Evolutionary conservation across 108 stramenopile genomes (phyloP).

Genomic region (Seminavis robusta): DNA sequence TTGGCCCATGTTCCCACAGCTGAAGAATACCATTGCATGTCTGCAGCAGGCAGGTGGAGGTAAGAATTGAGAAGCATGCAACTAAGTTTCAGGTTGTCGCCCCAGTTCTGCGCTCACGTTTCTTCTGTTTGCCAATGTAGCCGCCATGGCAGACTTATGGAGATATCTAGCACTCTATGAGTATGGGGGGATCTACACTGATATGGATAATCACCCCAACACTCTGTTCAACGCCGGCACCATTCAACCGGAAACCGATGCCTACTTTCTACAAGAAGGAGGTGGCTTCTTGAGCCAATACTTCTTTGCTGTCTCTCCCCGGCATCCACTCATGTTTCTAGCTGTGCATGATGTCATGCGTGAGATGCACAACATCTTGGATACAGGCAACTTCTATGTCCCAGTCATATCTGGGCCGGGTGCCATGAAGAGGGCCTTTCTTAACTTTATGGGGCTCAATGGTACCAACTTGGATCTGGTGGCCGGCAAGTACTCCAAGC

Average conservation of each 20-base stretch:
- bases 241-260: conserved; percentile 44
- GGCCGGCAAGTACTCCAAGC: too few relatives aligned
- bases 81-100: too few relatives aligned
- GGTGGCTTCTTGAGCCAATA: conserved; percentile 46
- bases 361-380: conserved; percentile 6
- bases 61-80: too few relatives aligned
- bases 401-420: conserved; percentile 23
- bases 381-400: conserved; percentile 19
- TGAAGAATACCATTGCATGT: conserved; percentile 43
- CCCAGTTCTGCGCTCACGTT: too few relatives aligned
- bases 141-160: conserved; percentile 62
- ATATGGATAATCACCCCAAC: conserved; percentile 51
- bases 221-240: conserved; percentile 14
- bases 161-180: conserved; percentile 41
- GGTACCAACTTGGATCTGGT: too few relatives aligned
- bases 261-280: conserved; percentile 52
- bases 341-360: conserved; percentile 20
- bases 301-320: conserved; percentile 58
- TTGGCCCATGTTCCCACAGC: conserved; percentile 53
- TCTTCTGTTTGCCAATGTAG: too few relatives aligned
- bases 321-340: conserved; percentile 58
- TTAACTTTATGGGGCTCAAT: conserved; percentile 4
- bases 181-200: conserved; percentile 68
- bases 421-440: conserved; percentile 16
- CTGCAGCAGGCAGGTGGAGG: conserved; percentile 24